Evolutionary conservation across 1,139 yeast genomes (phyloP).

Genomic region (Candida anutae): DNA sequence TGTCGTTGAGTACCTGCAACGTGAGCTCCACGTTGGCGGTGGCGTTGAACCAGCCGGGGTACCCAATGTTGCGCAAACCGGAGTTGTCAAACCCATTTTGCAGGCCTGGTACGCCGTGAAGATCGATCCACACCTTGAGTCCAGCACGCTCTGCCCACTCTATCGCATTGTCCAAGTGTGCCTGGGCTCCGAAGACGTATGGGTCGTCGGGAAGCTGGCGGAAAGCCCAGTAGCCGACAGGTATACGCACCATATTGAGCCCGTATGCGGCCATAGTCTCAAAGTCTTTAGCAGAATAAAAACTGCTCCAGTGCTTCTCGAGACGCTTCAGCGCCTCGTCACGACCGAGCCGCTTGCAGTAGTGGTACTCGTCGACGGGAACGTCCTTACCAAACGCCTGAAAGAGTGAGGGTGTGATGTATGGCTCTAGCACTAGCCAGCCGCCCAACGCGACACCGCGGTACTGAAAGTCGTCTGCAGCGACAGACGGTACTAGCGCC

Average conservation of each 20-base stretch:
- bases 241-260: slow-evolving; percentile 55
- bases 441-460: slow-evolving; percentile 58
- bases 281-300: slow-evolving; percentile 50
- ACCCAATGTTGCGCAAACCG: slow-evolving; percentile 41
- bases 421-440: slow-evolving; percentile 61
- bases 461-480: slow-evolving; percentile 18
- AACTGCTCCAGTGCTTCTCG: slow-evolving; percentile 46
- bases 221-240: slow-evolving; percentile 68
- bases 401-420: slow-evolving; percentile 55
- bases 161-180: slow-evolving; percentile 46
- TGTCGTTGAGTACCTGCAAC: slow-evolving; percentile 32
- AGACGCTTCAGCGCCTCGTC: slow-evolving; percentile 35
- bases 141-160: slow-evolving; percentile 45
- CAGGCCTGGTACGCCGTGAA: slow-evolving; percentile 62
- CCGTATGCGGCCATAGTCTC: slow-evolving; percentile 39
- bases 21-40: slow-evolving; percentile 37
- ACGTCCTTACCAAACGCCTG: slow-evolving; percentile 27
- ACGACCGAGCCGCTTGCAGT: slow-evolving; percentile 39
- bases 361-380: slow-evolving; percentile 56
- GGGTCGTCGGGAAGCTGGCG: slow-evolving; percentile 42
- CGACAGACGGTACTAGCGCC: too few species aligned
- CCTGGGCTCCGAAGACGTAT: slow-evolving; percentile 49
- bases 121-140: slow-evolving; percentile 53
- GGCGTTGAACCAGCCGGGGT: slow-evolving; percentile 44
- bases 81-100: slow-evolving; percentile 71